Evolutionary conservation across 2,329 filamentous ascomycete species (phyloP).

Genomic region (Corynespora cassiicola): DNA sequence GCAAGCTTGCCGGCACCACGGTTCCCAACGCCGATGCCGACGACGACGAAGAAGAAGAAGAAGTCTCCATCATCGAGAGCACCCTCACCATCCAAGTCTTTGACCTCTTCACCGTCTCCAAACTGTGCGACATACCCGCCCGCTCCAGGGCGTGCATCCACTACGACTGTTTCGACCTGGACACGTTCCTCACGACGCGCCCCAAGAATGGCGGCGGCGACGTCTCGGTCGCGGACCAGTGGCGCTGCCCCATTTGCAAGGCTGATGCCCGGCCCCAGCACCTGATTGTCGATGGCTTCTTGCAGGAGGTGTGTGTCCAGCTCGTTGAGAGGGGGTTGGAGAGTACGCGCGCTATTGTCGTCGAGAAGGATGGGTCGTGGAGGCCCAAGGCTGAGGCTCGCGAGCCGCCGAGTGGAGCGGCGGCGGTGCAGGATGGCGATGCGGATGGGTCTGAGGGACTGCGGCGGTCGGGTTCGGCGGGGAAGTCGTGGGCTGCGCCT

Average conservation of each 20-base stretch:
- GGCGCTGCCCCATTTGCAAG: slow-evolving; percentile 86
- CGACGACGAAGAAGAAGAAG: slow-evolving; percentile 65
- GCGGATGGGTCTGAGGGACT: slow-evolving; percentile 5
- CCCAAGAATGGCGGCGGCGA: slow-evolving; percentile 25
- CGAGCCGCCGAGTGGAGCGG: slow-evolving; percentile 18
- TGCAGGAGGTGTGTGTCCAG: slow-evolving; percentile 65
- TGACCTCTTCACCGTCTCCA: slow-evolving; percentile 53
- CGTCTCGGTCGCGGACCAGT: slow-evolving; percentile 66
- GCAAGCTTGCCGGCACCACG: slow-evolving; percentile 48
- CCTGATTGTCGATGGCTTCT: slow-evolving; percentile 76
- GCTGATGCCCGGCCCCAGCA: slow-evolving; percentile 76
- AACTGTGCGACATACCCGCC: slow-evolving; percentile 72
- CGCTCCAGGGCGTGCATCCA: slow-evolving; percentile 75
- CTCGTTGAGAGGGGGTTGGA: slow-evolving; percentile 60
- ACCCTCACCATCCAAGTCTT: slow-evolving; percentile 52
- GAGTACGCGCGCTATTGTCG: slow-evolving; percentile 65
- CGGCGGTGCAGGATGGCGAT: slow-evolving; percentile 16
- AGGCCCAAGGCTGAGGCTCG: slow-evolving; percentile 50
- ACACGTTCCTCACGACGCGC: slow-evolving; percentile 71
- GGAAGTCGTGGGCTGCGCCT: too few relatives aligned
- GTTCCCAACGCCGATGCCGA: too few relatives aligned
- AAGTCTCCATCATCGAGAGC: slow-evolving; percentile 49
- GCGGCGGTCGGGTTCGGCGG: not conserved
- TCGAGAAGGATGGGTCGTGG: slow-evolving; percentile 72
- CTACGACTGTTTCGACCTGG: slow-evolving; percentile 87